Percentiles rank a stretch among this genome's conserved stretches.
These are phyloP conservation scores for Mycena vitilis DNA, from an alignment of 768 basidiomycete species.

Conservation along the genomic window DNA sequence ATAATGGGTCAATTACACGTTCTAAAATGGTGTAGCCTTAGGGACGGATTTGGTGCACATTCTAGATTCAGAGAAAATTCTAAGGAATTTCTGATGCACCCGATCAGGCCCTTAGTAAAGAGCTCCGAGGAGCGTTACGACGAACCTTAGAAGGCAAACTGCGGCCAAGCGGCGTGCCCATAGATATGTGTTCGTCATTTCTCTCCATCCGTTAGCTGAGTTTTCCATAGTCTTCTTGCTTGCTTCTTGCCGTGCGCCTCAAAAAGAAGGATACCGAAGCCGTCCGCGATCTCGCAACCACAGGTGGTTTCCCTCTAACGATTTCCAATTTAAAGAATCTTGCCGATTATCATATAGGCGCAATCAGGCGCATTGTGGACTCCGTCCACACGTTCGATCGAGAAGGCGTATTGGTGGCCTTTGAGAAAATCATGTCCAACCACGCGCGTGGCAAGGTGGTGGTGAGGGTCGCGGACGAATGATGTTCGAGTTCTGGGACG, in stretches of 20 bases:
- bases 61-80: no score
- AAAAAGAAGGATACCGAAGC: slow-evolving; percentile 49
- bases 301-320: slow-evolving; percentile 47
- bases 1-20: no score
- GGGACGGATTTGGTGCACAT: no score
- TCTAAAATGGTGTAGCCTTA: no score
- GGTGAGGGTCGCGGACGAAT: slow-evolving; percentile 54
- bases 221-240: not conserved
- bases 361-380: slow-evolving; percentile 67
- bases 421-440: slow-evolving; percentile 66
- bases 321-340: no score
- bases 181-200: slow-evolving; percentile 48
- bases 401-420: slow-evolving; percentile 65
- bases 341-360: slow-evolving; percentile 47
- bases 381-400: slow-evolving; percentile 64
- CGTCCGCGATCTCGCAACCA: slow-evolving; percentile 51
- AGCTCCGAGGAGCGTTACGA: slow-evolving; percentile 45
- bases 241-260: slow-evolving; percentile 1
- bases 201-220: slow-evolving; percentile 40
- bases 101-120: no score
- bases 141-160: slow-evolving; percentile 46
- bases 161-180: slow-evolving; percentile 59
- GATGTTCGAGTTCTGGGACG: no score
- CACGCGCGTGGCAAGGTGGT: slow-evolving; percentile 78
- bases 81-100: no score